Evolutionary conservation across 2,329 filamentous ascomycete genomes (phyloP), one percentile per base, ranked within the genome.

Genomic region (Ascochyta koolunga): DNA sequence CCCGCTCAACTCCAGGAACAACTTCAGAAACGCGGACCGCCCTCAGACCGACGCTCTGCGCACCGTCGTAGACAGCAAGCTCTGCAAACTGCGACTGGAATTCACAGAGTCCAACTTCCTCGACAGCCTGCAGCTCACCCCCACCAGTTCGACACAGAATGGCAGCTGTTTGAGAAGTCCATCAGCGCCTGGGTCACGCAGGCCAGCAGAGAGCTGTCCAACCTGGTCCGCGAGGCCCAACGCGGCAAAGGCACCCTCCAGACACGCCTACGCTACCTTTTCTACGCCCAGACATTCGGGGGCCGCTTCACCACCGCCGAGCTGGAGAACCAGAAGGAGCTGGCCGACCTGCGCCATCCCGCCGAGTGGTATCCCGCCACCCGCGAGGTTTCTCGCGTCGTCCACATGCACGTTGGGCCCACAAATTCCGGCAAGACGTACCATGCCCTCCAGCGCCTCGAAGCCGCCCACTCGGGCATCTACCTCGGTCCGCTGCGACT

Each of bases 381-480:
- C 1, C 84, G 96, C 54, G 82, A 85, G 39, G 80, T 95, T 65
- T 90, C 93, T 67, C 83, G 95, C 38, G 93, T 86, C 0, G 83
- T 99, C 35, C 91, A 98, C 77, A 80, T 99, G 18, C 95, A 99
- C 67, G 92, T 99, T 43, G 95, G 95, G 0, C 95, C 95, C 1
- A 99, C 95, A 2, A 99, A 99, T 74, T 98, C 95, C 0, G 95
- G 95, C 52, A 99, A 99, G 80, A 99, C 96, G 0, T 99, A 98
- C 71, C 89, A 92, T 70, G 96, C 95, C 0, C 78, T 99, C 59
- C 88, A 96, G 76, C 86, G 89, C 11, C 82, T 99, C 10, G 91
- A 97, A 71, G 80, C 85, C 43, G 88, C 89, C 2, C 82, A 87
- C 25, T 83, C 81, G 8, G 95, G 95, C 33, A 87, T 96, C 43